phyloP scores from a whole-genome alignment of 495 filamentous ascomycete genomes.

The Daldinia childiae region DNA sequence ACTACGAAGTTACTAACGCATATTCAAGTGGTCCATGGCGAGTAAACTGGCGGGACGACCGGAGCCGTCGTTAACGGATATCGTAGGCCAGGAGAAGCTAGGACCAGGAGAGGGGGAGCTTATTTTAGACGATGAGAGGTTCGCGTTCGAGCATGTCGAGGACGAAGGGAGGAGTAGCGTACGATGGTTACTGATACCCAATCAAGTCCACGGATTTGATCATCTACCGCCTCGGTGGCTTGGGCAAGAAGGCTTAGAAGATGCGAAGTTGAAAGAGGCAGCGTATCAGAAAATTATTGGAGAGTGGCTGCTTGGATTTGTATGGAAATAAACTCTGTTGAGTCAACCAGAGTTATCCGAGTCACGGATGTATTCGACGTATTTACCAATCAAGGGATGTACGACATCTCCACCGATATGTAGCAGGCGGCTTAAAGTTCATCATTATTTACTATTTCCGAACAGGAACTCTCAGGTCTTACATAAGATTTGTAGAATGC shows the following conservation, averaged over 20 bases:
- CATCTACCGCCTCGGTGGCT: slow-evolving; percentile 22
- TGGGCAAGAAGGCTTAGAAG: slow-evolving; percentile 37
- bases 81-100: slow-evolving; percentile 36
- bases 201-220: slow-evolving; percentile 54
- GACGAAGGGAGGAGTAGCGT: slow-evolving; percentile 40
- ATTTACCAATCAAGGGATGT: too few species aligned
- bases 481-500: background rate
- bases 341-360: too few species aligned
- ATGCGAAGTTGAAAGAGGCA: slow-evolving; percentile 48
- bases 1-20: background rate
- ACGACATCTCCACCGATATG: too few species aligned
- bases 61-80: slow-evolving; percentile 37
- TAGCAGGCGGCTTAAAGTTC: too few species aligned
- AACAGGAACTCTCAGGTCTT: background rate
- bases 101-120: slow-evolving; percentile 33
- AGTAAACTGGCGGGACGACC: slow-evolving; percentile 45
- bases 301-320: slow-evolving; percentile 47
- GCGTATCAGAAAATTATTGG: slow-evolving; percentile 44
- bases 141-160: slow-evolving; percentile 46
- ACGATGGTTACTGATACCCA: slow-evolving; percentile 53
- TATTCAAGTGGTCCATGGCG: slow-evolving; percentile 46
- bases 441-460: background rate
- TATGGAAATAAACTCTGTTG: slow-evolving; percentile 42
- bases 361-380: too few species aligned
- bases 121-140: slow-evolving; percentile 49